Base-by-base conservation (phyloP, 345 rosid species). In the Heritiera littoralis region DNA sequence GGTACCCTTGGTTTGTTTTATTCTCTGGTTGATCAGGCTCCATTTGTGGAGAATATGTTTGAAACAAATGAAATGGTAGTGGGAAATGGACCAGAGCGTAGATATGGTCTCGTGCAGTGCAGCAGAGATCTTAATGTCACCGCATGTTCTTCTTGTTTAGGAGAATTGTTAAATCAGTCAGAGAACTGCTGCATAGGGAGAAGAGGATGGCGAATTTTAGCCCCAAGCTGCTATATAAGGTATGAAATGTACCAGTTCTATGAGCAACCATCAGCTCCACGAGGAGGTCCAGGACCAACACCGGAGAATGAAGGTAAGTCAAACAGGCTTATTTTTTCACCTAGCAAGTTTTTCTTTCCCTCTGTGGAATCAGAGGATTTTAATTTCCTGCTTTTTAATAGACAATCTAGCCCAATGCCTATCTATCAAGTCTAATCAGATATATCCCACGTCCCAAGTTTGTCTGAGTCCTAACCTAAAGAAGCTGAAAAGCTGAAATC, bases 81-180 rank as follows among this genome's bases (percentile, higher is more conserved):
- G 4, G 41, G 14, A 28, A 1, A 32, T 54, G 58, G 69, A 48
- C 40, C 56, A 4, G 38, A 45, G 46, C 18, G 28, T 3, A 59
- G 80, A 64, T 87, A 80, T 74, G 86, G 83, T 9, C 5, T 87
- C 79, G 76, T 5, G 17, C 88, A 85, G 83, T 87, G 88, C 48
- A 82, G 66, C 10, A 84, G 84, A 72, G 88, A 87, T 70, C 20
- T 87, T 10, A 67, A 74, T 35, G 58, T 80, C 0, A 75, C 59
- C 23, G 17, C 3, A 2, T 85, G 87, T 55, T 0, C 2, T 0
- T 8, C 46, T 9, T 87, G 90, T 77, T 71, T 87, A 82, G 20
- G 0, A 1, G 0, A 2, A 9, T 35, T 79, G 64, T n/a, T 20
- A 0, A 7, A 79, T 0, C 7, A 18, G 58, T 1, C 58, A 54